Evolutionary conservation across 768 basidiomycete genomes (phyloP).

Genomic region (Amanita phalloides): DNA sequence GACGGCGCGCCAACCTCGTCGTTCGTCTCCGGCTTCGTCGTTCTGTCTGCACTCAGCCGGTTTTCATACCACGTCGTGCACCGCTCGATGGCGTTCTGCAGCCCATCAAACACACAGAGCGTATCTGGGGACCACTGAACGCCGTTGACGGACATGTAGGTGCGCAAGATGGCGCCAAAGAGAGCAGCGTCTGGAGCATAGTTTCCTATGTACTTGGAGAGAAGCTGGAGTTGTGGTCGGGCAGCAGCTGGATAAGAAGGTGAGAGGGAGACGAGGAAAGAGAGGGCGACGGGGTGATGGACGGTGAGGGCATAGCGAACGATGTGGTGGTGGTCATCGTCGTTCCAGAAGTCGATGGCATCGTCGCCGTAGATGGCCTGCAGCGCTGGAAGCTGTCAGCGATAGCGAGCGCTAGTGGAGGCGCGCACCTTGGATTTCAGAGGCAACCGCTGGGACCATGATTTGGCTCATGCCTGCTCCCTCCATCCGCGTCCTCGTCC

Average conservation of each 20-base stretch:
- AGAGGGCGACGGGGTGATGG: conserved; percentile 18
- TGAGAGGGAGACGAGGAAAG: conserved; percentile 49
- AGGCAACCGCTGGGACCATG: conserved; percentile 19
- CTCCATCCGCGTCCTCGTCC: conserved; percentile 61
- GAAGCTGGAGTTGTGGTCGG: conserved; percentile 75
- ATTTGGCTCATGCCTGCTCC: conserved; percentile 14
- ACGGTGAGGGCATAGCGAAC: conserved; percentile 53
- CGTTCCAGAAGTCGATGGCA: conserved; percentile 48
- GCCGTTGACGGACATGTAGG: conserved; percentile 67
- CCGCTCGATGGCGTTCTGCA: conserved; percentile 63
- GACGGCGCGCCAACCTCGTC: conserved; percentile 8
- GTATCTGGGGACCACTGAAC: conserved; percentile 67
- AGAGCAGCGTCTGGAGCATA: conserved; percentile 64
- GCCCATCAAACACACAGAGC: conserved; percentile 82
- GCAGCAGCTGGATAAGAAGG: conserved; percentile 51
- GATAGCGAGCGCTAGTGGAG: not conserved
- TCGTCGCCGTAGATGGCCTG: conserved; percentile 75
- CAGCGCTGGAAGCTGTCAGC: conserved; percentile 35
- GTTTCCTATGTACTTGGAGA: conserved; percentile 75
- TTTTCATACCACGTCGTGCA: conserved; percentile 64
- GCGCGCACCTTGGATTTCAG: conserved; percentile 32
- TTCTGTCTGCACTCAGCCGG: conserved; percentile 44
- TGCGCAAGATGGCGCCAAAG: conserved; percentile 70
- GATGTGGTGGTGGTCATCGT: conserved; percentile 16
- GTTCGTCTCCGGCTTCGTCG: conserved; percentile 39